Evolutionary conservation across 2,329 filamentous ascomycete species (phyloP).

Genomic region (Aureobasidium lini): DNA sequence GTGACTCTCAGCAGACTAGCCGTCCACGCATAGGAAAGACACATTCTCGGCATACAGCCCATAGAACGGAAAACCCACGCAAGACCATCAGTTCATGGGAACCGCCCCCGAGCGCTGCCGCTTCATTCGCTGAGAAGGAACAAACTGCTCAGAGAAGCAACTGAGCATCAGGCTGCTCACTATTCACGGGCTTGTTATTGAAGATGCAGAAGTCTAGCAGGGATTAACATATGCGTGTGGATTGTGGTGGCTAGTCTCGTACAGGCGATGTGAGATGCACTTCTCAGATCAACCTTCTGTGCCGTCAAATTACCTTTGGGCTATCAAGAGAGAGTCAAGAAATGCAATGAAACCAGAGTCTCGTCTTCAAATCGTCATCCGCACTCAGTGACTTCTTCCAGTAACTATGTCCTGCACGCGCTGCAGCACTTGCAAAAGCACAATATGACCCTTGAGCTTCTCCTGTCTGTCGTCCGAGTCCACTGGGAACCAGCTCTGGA

Average conservation of each 20-base stretch:
- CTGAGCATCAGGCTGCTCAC: too few relatives aligned
- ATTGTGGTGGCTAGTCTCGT: background rate
- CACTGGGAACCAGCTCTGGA: conserved; percentile 25
- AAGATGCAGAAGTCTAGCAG: background rate
- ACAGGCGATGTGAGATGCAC: background rate
- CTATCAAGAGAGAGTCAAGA: background rate
- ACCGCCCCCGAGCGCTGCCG: too few relatives aligned
- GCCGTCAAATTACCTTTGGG: background rate
- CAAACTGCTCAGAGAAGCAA: too few relatives aligned
- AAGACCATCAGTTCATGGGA: too few relatives aligned
- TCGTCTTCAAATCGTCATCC: background rate
- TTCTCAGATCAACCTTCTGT: background rate
- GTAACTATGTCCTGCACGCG: conserved; percentile 1
- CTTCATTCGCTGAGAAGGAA: too few relatives aligned
- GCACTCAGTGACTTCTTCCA: background rate
- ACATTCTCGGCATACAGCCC: too few relatives aligned
- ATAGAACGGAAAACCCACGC: too few relatives aligned
- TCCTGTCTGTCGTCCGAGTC: background rate
- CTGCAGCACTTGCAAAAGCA: conserved; percentile 23
- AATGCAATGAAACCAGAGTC: background rate
- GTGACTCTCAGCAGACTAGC: background rate
- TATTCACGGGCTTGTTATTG: too few relatives aligned
- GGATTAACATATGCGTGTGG: background rate
- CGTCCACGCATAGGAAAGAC: background rate
- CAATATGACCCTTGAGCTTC: conserved; percentile 19